Evolutionary conservation across 1,284 basidiomycete species (phyloP).

Genomic region (Ustilago hordei): DNA sequence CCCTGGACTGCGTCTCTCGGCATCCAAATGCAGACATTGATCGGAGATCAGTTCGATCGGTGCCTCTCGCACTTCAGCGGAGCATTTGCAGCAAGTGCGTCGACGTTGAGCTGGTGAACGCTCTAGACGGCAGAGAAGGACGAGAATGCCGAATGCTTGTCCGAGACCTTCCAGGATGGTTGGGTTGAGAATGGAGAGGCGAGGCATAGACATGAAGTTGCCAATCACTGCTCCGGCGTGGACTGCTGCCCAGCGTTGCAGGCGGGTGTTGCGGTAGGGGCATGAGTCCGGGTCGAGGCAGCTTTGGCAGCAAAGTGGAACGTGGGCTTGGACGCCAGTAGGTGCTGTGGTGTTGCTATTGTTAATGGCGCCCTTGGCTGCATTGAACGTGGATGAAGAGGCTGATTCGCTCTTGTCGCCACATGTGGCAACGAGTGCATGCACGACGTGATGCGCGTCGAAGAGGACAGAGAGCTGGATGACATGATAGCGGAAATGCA

Average conservation of each 20-base stretch:
- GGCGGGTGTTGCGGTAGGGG: conserved; percentile 32
- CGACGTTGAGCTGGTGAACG: conserved; percentile 16
- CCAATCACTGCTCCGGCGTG: conserved; percentile 48
- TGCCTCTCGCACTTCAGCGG: conserved; percentile 28
- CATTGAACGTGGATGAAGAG: neutral
- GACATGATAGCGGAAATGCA: conserved; percentile 45
- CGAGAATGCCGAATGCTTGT: conserved; percentile 39
- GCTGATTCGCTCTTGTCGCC: conserved; percentile 23
- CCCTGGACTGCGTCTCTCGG: conserved; percentile 21
- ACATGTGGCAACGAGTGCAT: conserved; percentile 33
- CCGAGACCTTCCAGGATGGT: conserved; percentile 47
- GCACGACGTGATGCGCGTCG: conserved; percentile 43
- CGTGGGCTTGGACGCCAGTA: conserved; percentile 11
- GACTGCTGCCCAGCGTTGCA: conserved; percentile 43
- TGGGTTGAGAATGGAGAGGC: conserved; percentile 38
- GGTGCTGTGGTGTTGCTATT: neutral
- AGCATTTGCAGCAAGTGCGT: conserved; percentile 15
- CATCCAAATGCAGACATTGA: conserved; percentile 43
- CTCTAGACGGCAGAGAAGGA: conserved; percentile 39
- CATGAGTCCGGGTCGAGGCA: conserved; percentile 27
- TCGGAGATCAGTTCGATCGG: conserved; percentile 37
- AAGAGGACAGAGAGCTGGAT: conserved; percentile 43
- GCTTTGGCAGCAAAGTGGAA: conserved; percentile 35
- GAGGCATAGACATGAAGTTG: conserved; percentile 46
- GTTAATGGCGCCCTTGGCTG: neutral